Conservation (phyloP, 176 grass and related monocot genomes). For the Alopecurus myosuroides region DNA sequence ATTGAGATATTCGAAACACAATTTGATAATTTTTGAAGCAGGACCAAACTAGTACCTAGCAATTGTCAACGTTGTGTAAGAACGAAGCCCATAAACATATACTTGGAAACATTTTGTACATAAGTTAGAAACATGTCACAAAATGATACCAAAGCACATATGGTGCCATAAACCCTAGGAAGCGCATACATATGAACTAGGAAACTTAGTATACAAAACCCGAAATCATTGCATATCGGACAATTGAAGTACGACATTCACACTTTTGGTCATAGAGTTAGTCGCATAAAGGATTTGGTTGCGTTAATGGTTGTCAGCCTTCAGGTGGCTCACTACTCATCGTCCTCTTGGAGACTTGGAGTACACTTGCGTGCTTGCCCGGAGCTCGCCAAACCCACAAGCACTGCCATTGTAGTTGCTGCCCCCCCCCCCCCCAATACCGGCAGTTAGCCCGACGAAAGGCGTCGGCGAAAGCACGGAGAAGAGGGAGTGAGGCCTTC, state of each 20-base stretch:
- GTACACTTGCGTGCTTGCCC: no score
- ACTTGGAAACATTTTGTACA: background rate
- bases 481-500: no score
- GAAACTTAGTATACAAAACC: background rate
- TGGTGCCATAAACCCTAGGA: background rate
- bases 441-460: no score
- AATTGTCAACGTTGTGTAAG: background rate
- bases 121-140: background rate
- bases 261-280: no score
- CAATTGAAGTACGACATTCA: background rate
- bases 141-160: background rate
- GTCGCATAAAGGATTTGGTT: no score
- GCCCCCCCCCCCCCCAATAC: no score
- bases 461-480: no score
- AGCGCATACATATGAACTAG: background rate
- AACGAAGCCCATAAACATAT: background rate
- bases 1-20: background rate
- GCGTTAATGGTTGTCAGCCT: no score
- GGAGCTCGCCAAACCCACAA: no score
- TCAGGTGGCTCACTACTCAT: no score
- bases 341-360: no score
- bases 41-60: background rate
- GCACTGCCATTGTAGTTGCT: no score
- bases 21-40: background rate
- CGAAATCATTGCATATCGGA: background rate